A percentile compares a stretch with the other conserved stretches of the same genome.
Conservation (phyloP, 495 filamentous ascomycete species). For the Saxispiralis lemnorum region DNA sequence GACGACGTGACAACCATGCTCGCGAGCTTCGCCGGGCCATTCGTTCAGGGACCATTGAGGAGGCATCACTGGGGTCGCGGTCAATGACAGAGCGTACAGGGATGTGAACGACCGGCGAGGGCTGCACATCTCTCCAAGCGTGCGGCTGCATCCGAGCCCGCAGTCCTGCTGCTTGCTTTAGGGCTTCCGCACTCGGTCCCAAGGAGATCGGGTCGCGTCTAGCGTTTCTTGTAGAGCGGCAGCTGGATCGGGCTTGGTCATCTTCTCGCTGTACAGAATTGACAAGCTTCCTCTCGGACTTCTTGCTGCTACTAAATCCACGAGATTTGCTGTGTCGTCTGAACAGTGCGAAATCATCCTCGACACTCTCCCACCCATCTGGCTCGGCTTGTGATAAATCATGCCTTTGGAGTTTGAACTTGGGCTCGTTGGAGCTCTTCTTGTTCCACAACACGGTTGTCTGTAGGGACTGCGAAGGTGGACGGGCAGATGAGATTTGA, state of each 20-base stretch:
- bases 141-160: background rate
- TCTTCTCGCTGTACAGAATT: background rate
- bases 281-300: background rate
- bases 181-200: slow-evolving; percentile 7
- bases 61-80: no score
- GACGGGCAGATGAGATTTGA: slow-evolving; percentile 40
- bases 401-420: background rate
- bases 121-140: no score
- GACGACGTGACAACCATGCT: no score
- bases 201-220: background rate
- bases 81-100: no score
- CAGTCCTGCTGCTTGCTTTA: slow-evolving; percentile 9
- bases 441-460: slow-evolving; percentile 4
- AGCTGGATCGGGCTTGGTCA: slow-evolving; percentile 5
- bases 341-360: slow-evolving; percentile 2
- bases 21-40: no score
- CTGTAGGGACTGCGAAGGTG: slow-evolving; percentile 8
- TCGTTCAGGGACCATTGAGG: no score
- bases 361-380: slow-evolving; percentile 6
- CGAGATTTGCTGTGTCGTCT: background rate
- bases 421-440: background rate
- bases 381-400: background rate
- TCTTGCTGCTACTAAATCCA: background rate
- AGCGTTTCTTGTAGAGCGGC: background rate
- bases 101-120: no score